phyloP scores from a whole-genome alignment of 2,329 filamentous ascomycete genomes.

The Botryotinia narcissicola region DNA sequence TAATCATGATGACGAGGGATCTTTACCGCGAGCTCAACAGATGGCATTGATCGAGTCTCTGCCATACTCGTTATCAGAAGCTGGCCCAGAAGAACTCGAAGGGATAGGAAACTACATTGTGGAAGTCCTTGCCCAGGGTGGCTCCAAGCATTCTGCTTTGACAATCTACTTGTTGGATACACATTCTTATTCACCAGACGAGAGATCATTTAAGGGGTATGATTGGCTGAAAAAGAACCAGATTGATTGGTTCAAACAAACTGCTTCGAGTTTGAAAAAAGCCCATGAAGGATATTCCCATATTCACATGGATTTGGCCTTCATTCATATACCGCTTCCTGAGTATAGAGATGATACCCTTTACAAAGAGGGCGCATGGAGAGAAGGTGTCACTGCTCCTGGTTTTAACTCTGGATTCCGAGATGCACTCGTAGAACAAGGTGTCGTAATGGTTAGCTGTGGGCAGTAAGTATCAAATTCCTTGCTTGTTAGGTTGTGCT shows the following conservation, averaged over 20 bases:
- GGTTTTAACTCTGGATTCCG: slow-evolving; percentile 90
- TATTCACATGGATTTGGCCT: slow-evolving; percentile 92
- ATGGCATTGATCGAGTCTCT: slow-evolving; percentile 86
- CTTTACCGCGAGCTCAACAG: slow-evolving; percentile 70
- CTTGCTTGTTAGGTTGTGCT: neutral
- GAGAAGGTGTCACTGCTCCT: slow-evolving; percentile 83
- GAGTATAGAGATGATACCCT: slow-evolving; percentile 71
- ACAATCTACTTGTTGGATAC: slow-evolving; percentile 96
- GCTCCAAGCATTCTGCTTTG: slow-evolving; percentile 80
- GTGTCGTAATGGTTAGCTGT: slow-evolving; percentile 82
- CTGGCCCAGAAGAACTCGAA: slow-evolving; percentile 79
- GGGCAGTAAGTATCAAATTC: slow-evolving; percentile 67
- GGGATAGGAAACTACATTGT: slow-evolving; percentile 95
- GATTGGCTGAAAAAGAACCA: slow-evolving; percentile 96
- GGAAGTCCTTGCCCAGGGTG: slow-evolving; percentile 79
- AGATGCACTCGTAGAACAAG: slow-evolving; percentile 81
- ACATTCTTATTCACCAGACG: slow-evolving; percentile 87
- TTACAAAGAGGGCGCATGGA: slow-evolving; percentile 67
- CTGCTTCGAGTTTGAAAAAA: slow-evolving; percentile 69
- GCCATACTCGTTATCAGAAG: slow-evolving; percentile 82
- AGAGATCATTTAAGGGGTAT: slow-evolving; percentile 85
- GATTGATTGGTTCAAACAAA: slow-evolving; percentile 90
- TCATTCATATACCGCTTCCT: slow-evolving; percentile 94
- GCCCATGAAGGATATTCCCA: slow-evolving; percentile 82
- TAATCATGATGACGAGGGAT: slow-evolving; percentile 89